Percentiles rank a stretch among this genome's conserved stretches.
Evolutionary conservation across 805 yeast species (phyloP).

Genomic region (Saccharomycopsis vini): DNA sequence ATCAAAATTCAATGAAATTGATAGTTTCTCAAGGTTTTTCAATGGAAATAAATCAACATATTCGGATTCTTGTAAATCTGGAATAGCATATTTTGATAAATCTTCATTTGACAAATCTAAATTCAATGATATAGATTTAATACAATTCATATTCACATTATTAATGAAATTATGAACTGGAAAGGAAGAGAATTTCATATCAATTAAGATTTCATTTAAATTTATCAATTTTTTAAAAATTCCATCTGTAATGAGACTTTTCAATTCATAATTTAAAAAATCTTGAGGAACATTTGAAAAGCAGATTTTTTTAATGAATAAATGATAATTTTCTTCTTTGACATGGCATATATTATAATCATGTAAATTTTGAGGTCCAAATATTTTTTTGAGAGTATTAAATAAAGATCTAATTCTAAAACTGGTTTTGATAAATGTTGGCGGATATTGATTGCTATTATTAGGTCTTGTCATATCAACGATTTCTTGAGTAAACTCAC

Average conservation of each 20-base stretch:
- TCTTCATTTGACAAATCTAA: slow-evolving; percentile 2
- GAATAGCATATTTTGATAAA: not conserved
- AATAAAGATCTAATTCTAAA: slow-evolving; percentile 6
- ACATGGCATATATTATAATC: not conserved
- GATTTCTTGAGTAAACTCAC: slow-evolving; percentile 10
- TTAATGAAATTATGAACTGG: not conserved
- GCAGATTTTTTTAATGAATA: slow-evolving; percentile 1
- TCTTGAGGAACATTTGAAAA: slow-evolving; percentile 9
- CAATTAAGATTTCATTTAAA: not conserved
- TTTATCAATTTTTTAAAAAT: slow-evolving; percentile 1
- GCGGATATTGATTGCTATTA: not conserved
- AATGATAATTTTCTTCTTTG: not conserved
- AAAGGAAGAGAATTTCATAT: slow-evolving; percentile 4
- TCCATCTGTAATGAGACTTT: not conserved
- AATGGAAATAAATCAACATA: slow-evolving; percentile 8
- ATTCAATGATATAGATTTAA: not conserved
- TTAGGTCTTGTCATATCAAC: not conserved
- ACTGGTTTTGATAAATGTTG: slow-evolving; percentile 13
- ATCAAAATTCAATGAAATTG: slow-evolving; percentile 13
- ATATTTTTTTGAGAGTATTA: not conserved
- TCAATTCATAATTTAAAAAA: slow-evolving; percentile 10
- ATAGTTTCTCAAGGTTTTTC: slow-evolving; percentile 1
- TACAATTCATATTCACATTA: not conserved
- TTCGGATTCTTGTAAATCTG: not conserved
- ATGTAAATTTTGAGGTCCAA: not conserved